Evolutionary conservation across 352 stramenopile genomes (phyloP).

Genomic region (Phytophthora multivora): DNA sequence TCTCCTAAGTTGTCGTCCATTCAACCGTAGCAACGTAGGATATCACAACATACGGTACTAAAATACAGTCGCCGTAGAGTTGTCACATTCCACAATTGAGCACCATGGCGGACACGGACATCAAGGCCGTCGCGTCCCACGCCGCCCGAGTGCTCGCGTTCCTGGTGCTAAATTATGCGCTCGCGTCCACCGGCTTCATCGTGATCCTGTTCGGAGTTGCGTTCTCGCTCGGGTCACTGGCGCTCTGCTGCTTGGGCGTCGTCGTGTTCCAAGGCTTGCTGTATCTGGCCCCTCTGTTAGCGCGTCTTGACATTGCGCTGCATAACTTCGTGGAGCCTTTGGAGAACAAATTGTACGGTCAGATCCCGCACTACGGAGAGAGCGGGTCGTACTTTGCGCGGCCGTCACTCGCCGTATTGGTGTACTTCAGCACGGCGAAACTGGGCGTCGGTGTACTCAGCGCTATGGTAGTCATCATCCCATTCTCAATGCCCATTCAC

Average conservation of each 20-base stretch:
- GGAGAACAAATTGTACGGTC: slow-evolving; percentile 38
- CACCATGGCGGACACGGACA: slow-evolving; percentile 14
- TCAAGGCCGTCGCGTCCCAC: slow-evolving; percentile 10
- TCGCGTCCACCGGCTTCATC: slow-evolving; percentile 56
- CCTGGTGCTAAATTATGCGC: slow-evolving; percentile 63
- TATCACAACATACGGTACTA: slow-evolving; percentile 17
- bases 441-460: slow-evolving; percentile 44
- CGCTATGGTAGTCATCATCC: slow-evolving; percentile 39
- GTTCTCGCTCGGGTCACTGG: slow-evolving; percentile 54
- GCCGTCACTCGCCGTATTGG: slow-evolving; percentile 41
- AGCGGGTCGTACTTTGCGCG: slow-evolving; percentile 22
- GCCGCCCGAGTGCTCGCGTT: slow-evolving; percentile 44
- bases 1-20: slow-evolving; percentile 7
- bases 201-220: slow-evolving; percentile 55
- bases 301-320: slow-evolving; percentile 58
- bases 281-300: slow-evolving; percentile 51
- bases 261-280: slow-evolving; percentile 70
- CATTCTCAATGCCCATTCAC: slow-evolving; percentile 48
- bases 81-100: slow-evolving; percentile 24
- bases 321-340: slow-evolving; percentile 65
- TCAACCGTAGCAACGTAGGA: slow-evolving; percentile 7
- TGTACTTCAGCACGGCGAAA: slow-evolving; percentile 55
- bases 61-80: slow-evolving; percentile 6
- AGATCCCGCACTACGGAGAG: slow-evolving; percentile 37
- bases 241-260: slow-evolving; percentile 70